Conservation (phyloP, 2,329 filamentous ascomycete genomes). For the Neonectria ditissima region DNA sequence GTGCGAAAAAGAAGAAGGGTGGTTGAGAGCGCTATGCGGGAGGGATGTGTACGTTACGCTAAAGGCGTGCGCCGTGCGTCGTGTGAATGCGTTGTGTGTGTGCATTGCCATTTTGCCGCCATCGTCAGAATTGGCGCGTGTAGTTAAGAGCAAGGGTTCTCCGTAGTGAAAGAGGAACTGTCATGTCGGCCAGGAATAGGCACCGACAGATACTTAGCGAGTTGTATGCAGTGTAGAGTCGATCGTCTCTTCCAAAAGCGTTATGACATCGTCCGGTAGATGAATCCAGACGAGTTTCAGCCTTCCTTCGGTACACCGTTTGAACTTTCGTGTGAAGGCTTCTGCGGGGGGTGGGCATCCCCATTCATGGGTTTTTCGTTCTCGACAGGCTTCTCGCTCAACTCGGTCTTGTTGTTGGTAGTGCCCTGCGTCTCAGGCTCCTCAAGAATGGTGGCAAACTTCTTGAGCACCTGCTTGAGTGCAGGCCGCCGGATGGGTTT, state of each 20-base stretch:
- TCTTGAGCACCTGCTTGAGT: slow-evolving; percentile 86
- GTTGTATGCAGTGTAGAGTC: neutral
- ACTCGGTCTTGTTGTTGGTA: neutral
- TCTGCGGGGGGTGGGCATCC: slow-evolving; percentile 12
- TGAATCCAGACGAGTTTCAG: slow-evolving; percentile 13
- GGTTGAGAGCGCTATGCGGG: neutral
- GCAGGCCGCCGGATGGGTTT: slow-evolving; percentile 84
- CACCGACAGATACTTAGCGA: neutral
- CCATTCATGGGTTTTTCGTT: slow-evolving; percentile 38
- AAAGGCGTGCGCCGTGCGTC: too few species aligned
- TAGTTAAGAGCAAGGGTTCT: neutral
- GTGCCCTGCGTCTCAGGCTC: slow-evolving; percentile 58
- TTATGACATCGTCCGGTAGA: neutral
- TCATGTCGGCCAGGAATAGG: too few species aligned
- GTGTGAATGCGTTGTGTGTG: neutral
- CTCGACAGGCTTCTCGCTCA: slow-evolving; percentile 32
- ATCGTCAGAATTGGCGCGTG: neutral
- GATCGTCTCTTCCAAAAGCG: neutral
- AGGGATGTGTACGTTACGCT: slow-evolving; percentile 24
- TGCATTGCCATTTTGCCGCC: neutral
- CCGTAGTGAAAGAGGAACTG: neutral
- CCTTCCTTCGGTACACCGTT: slow-evolving; percentile 33
- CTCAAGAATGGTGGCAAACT: slow-evolving; percentile 84
- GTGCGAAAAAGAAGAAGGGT: slow-evolving; percentile 5
- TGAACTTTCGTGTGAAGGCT: neutral